A percentile compares a stretch with the other conserved stretches of the same genome.
Evolutionary conservation across 768 basidiomycete genomes (phyloP).

Genomic region (Macrolepiota fuliginosa): DNA sequence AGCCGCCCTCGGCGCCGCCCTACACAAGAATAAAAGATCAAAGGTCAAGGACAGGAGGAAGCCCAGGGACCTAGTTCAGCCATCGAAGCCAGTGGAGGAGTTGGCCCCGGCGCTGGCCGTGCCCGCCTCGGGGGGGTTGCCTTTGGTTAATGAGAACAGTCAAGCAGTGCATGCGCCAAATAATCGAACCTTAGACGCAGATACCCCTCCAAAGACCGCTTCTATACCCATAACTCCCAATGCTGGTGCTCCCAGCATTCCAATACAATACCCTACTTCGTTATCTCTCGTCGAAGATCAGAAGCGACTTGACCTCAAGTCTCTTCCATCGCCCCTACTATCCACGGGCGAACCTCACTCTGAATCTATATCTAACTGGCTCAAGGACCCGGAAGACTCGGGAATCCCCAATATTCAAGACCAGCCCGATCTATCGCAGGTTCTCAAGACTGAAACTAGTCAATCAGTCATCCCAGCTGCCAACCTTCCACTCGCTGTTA

Average conservation of each 20-base stretch:
- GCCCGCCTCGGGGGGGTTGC: not conserved
- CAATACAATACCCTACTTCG: not conserved
- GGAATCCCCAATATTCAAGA: not conserved
- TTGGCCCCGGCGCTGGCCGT: not conserved
- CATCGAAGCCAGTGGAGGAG: not conserved
- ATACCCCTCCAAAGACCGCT: not conserved
- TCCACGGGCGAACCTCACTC: not conserved
- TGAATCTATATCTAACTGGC: not conserved
- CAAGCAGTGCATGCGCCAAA: not conserved
- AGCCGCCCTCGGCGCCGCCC: not conserved
- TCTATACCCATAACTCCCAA: not conserved
- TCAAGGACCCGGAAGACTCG: not conserved
- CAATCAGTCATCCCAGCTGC: not conserved
- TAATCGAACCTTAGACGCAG: not conserved
- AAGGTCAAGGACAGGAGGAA: not conserved
- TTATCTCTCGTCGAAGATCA: too few species aligned
- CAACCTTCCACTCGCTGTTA: not conserved
- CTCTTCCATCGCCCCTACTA: not conserved
- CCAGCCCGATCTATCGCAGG: not conserved
- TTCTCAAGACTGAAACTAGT: not conserved
- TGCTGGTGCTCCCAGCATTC: not conserved
- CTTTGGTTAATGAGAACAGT: not conserved
- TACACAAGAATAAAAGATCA: not conserved
- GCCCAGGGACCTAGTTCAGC: not conserved
- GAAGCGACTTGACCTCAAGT: too few species aligned